Conservation (phyloP, 208 protist species). For the Perkinsela sp. region DNA sequence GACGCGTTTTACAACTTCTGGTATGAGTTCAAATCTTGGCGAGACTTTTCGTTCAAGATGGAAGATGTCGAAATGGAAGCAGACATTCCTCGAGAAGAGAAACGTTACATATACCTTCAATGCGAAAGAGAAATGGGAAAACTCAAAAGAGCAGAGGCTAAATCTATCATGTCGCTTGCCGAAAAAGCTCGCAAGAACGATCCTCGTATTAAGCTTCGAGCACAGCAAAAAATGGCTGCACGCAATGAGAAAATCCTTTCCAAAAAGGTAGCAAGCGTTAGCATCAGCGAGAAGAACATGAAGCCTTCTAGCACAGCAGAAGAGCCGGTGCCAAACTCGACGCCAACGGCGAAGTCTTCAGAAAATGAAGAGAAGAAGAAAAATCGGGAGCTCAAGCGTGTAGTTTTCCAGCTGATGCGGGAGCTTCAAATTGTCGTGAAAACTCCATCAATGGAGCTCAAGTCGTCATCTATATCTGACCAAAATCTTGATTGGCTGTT, state of each 20-base stretch:
- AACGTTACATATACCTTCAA: conserved; percentile 80
- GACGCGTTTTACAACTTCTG: conserved; percentile 80
- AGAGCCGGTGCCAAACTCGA: background rate
- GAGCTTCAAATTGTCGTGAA: too few species aligned
- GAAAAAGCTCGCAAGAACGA: conserved; percentile 64
- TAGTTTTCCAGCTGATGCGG: too few species aligned
- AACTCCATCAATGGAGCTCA: too few species aligned
- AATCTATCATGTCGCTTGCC: conserved; percentile 53
- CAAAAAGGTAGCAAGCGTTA: conserved; percentile 24
- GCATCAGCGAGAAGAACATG: conserved; percentile 15
- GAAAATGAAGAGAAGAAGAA: background rate
- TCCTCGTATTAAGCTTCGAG: conserved; percentile 53
- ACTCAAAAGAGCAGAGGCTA: conserved; percentile 48
- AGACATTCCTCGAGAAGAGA: conserved; percentile 74
- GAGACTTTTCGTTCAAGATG: conserved; percentile 73
- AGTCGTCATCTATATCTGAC: too few species aligned
- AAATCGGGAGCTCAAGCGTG: background rate
- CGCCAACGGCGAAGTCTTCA: background rate
- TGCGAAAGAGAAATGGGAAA: conserved; percentile 63
- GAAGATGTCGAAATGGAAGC: conserved; percentile 72
- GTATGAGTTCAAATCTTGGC: conserved; percentile 70
- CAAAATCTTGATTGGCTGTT: background rate
- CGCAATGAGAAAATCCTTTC: conserved; percentile 9
- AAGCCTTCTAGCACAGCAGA: background rate
- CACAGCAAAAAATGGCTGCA: conserved; percentile 30